phyloP scores from a whole-genome alignment of 192 early-diverging fungal species.

The Haplosporangium gracile region DNA sequence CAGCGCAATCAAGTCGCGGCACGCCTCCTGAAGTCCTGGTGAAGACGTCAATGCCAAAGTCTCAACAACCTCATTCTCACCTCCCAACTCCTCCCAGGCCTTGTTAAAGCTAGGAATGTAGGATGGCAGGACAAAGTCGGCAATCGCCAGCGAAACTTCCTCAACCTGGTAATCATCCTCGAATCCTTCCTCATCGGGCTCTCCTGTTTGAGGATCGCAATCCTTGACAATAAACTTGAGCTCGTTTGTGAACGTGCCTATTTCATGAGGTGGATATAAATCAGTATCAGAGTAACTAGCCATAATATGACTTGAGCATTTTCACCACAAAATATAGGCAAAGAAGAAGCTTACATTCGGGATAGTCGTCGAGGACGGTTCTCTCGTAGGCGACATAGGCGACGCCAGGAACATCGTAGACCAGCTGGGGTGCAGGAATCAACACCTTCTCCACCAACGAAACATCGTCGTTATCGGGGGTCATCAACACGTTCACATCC shows the following conservation, averaged over 20 bases:
- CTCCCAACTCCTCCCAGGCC: slow-evolving; percentile 85
- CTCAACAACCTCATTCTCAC: slow-evolving; percentile 82
- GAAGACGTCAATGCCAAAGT: slow-evolving; percentile 87
- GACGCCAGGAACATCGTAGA: slow-evolving; percentile 80
- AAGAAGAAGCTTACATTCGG: slow-evolving; percentile 64
- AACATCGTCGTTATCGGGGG: slow-evolving; percentile 71
- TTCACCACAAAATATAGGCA: neutral
- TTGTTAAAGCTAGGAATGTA: slow-evolving; percentile 84
- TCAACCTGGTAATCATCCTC: slow-evolving; percentile 97
- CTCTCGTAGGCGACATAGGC: slow-evolving; percentile 92
- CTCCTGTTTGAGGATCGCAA: slow-evolving; percentile 94
- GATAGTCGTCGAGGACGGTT: slow-evolving; percentile 67
- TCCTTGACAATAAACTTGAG: slow-evolving; percentile 95
- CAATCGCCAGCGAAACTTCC: slow-evolving; percentile 83
- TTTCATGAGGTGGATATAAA: neutral
- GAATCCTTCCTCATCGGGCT: slow-evolving; percentile 93
- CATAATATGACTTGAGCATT: neutral
- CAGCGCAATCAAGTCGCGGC: slow-evolving; percentile 76
- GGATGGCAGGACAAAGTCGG: slow-evolving; percentile 92
- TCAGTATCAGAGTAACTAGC: neutral
- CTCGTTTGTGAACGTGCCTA: slow-evolving; percentile 86
- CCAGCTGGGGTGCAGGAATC: slow-evolving; percentile 81
- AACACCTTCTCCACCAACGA: slow-evolving; percentile 73
- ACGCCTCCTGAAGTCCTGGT: slow-evolving; percentile 83
- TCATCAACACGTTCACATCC: slow-evolving; percentile 90